These are phyloP conservation scores for Neurospora sp. DNA, from an alignment of 495 filamentous ascomycete genomes.

Conservation along the genomic window DNA sequence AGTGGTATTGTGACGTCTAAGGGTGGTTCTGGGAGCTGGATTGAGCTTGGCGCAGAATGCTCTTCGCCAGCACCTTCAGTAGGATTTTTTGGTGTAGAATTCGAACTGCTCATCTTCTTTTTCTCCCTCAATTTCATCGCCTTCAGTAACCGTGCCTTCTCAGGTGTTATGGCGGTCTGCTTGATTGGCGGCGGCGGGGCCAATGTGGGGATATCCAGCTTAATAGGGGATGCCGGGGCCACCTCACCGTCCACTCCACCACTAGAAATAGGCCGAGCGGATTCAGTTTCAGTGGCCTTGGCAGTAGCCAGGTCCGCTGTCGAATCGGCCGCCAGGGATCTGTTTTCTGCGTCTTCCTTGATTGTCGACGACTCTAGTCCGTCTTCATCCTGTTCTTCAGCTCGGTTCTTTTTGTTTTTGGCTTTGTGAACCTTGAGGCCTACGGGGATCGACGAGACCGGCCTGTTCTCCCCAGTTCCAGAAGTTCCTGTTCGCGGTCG, in stretches of 20 bases:
- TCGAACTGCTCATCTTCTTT: slow-evolving; percentile 44
- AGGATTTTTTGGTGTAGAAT: slow-evolving; percentile 2
- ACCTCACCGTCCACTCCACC: slow-evolving; percentile 34
- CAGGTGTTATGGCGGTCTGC: slow-evolving; percentile 63
- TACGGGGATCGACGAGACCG: slow-evolving; percentile 58
- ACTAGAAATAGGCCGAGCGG: slow-evolving; percentile 24
- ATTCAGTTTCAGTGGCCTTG: slow-evolving; percentile 16
- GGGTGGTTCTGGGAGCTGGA: slow-evolving; percentile 4
- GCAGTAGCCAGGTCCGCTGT: slow-evolving; percentile 12
- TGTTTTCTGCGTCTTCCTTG: slow-evolving; percentile 17
- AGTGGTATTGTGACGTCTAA: background rate
- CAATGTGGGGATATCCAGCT: slow-evolving; percentile 29
- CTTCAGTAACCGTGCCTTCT: slow-evolving; percentile 88
- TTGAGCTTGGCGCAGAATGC: slow-evolving; percentile 8
- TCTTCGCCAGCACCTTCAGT: slow-evolving; percentile 6
- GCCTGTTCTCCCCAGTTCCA: slow-evolving; percentile 45
- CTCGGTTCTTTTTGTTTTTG: slow-evolving; percentile 29
- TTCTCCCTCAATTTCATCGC: slow-evolving; percentile 77
- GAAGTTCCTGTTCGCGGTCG: slow-evolving; percentile 49
- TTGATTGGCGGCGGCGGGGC: slow-evolving; percentile 25
- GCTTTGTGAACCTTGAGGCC: slow-evolving; percentile 39
- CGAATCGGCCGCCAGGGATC: slow-evolving; percentile 3
- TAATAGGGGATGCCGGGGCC: slow-evolving; percentile 42
- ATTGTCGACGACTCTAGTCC: slow-evolving; percentile 10
- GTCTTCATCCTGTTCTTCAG: slow-evolving; percentile 23